These are phyloP conservation scores for Mariannaea elegans DNA, from an alignment of 2,329 filamentous ascomycete species.

Conservation along the genomic window DNA sequence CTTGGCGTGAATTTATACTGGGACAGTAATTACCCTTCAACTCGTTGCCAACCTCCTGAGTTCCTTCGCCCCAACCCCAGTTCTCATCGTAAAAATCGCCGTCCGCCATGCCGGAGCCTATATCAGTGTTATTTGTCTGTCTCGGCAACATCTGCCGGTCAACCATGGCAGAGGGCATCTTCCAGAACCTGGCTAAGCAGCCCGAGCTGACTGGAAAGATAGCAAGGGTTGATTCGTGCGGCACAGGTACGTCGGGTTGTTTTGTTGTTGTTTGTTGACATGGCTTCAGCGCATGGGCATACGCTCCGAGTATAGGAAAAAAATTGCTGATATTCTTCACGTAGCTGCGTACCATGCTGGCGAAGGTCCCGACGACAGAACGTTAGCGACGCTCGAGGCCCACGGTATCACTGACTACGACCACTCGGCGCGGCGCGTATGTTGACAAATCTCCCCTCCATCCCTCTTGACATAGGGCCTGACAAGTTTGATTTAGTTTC, in stretches of 20 bases:
- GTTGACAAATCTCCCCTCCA: constrained; percentile 22
- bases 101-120: constrained; percentile 48
- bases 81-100: neutral
- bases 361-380: constrained; percentile 81
- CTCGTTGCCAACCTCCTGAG: constrained; percentile 16
- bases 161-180: constrained; percentile 96
- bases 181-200: constrained; percentile 74
- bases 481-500: constrained; percentile 52
- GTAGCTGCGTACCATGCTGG: constrained; percentile 83
- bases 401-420: constrained; percentile 81
- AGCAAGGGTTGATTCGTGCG: constrained; percentile 82
- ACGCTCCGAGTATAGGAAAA: neutral
- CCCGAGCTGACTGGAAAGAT: constrained; percentile 68
- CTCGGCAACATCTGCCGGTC: constrained; percentile 95
- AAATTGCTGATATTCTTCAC: constrained; percentile 17
- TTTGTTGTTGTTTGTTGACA: neutral
- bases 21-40: constrained; percentile 19
- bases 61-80: neutral
- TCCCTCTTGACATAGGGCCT: neutral
- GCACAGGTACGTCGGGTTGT: constrained; percentile 65
- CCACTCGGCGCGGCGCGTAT: constrained; percentile 79
- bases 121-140: constrained; percentile 93
- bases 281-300: neutral
- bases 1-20: constrained; percentile 33
- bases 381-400: constrained; percentile 77